Percentiles rank a stretch among this genome's conserved stretches.
Evolutionary conservation across 164 flowering plant species (phyloP).

Genomic region (Malania oleifera): DNA sequence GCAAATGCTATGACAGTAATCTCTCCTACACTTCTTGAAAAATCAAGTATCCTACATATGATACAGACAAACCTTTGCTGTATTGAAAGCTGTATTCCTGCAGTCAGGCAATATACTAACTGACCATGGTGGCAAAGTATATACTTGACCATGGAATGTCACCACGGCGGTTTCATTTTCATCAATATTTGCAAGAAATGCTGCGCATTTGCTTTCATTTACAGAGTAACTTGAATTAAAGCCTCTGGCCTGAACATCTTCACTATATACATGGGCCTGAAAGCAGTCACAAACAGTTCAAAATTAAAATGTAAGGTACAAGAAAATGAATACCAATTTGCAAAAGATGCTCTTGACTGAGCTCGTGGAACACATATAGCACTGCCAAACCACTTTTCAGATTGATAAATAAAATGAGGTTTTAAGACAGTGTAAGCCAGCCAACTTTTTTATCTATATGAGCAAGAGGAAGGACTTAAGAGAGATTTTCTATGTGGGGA

Average conservation of each 20-base stretch:
- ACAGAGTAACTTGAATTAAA: slow-evolving; percentile 19
- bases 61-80: slow-evolving; percentile 67
- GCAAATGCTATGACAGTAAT: neutral
- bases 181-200: slow-evolving; percentile 94
- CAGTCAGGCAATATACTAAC: slow-evolving; percentile 92
- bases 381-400: too few species aligned
- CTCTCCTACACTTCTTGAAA: neutral
- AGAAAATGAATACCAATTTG: too few species aligned
- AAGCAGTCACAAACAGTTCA: slow-evolving; percentile 10
- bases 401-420: too few species aligned
- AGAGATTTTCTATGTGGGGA: neutral
- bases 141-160: slow-evolving; percentile 51
- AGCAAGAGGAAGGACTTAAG: neutral
- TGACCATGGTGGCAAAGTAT: slow-evolving; percentile 88
- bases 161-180: slow-evolving; percentile 50
- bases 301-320: neutral
- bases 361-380: too few species aligned
- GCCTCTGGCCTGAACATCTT: slow-evolving; percentile 12
- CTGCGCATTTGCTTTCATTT: slow-evolving; percentile 48
- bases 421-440: too few species aligned
- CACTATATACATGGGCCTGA: slow-evolving; percentile 77
- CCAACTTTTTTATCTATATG: neutral
- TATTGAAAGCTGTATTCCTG: slow-evolving; percentile 63
- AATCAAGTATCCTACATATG: neutral
- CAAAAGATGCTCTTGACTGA: too few species aligned